Conservation (phyloP, 129 eudicot species). For the Pittosporum tobira region DNA sequence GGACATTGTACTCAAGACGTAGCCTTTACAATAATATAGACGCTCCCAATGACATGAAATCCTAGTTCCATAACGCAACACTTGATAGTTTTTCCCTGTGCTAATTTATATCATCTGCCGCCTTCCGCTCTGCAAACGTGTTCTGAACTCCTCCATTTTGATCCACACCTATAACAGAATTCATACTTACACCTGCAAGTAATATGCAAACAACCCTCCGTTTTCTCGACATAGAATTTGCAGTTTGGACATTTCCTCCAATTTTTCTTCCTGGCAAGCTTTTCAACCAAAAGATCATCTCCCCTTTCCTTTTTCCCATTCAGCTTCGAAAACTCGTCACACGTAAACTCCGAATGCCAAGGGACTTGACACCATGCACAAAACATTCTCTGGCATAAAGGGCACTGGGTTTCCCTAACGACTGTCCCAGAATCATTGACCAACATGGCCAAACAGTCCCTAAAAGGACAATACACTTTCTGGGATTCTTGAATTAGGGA, state of each 20-base stretch:
- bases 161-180: constrained; percentile 52
- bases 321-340: constrained; percentile 36
- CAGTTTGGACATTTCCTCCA: constrained; percentile 53
- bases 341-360: constrained; percentile 44
- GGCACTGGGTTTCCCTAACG: constrained; percentile 20
- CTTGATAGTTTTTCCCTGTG: too few relatives aligned
- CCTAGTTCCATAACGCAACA: too few relatives aligned
- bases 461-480: constrained; percentile 39
- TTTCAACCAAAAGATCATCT: constrained; percentile 20
- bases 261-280: constrained; percentile 46
- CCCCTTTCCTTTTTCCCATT: constrained; percentile 18
- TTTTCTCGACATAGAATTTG: constrained; percentile 38
- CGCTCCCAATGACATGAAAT: too few relatives aligned
- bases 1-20: too few relatives aligned
- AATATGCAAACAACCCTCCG: constrained; percentile 44
- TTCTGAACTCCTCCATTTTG: constrained; percentile 36
- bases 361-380: constrained; percentile 48
- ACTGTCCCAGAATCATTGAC: constrained; percentile 23
- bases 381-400: constrained; percentile 28
- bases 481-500: constrained; percentile 39
- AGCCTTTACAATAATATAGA: too few relatives aligned
- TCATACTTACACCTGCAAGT: constrained; percentile 47
- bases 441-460: constrained; percentile 33
- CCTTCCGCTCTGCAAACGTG: too few relatives aligned
- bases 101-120: too few relatives aligned